Evolutionary conservation across 1,284 basidiomycete genomes (phyloP).

Genomic region (Cryptococcus sp.): DNA sequence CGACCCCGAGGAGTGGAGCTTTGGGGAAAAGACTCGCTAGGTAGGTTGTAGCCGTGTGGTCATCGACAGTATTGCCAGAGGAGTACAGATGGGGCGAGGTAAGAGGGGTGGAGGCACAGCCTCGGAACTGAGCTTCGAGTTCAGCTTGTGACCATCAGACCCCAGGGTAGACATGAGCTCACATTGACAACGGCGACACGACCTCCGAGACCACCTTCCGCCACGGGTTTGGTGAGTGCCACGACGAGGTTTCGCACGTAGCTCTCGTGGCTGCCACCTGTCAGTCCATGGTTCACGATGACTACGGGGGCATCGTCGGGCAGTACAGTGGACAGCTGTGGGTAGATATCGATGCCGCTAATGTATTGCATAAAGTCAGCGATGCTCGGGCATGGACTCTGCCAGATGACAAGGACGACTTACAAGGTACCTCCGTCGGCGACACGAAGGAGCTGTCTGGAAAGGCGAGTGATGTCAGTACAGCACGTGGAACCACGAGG

Average conservation of each 20-base stretch:
- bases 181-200: conserved; percentile 75
- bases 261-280: conserved; percentile 86
- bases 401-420: conserved; percentile 28
- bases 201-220: conserved; percentile 74
- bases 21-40: conserved; percentile 68
- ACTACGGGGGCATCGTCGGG: conserved; percentile 67
- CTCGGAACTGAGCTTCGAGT: conserved; percentile 16
- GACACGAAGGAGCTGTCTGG: conserved; percentile 58
- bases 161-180: conserved; percentile 1
- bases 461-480: conserved; percentile 39
- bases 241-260: conserved; percentile 75
- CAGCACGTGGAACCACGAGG: no score
- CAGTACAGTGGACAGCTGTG: conserved; percentile 53
- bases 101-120: conserved; percentile 63
- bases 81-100: conserved; percentile 70
- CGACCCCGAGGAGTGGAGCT: conserved; percentile 76
- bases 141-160: background rate
- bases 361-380: background rate
- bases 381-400: background rate
- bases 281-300: conserved; percentile 72
- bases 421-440: conserved; percentile 66
- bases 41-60: conserved; percentile 72
- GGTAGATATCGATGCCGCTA: conserved; percentile 54
- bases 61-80: conserved; percentile 70
- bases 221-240: conserved; percentile 60